A percentile compares a stretch with the other conserved stretches of the same genome.
These are phyloP conservation scores for Usnea hakonensis DNA, from an alignment of 495 filamentous ascomycete species.

Conservation along the genomic window DNA sequence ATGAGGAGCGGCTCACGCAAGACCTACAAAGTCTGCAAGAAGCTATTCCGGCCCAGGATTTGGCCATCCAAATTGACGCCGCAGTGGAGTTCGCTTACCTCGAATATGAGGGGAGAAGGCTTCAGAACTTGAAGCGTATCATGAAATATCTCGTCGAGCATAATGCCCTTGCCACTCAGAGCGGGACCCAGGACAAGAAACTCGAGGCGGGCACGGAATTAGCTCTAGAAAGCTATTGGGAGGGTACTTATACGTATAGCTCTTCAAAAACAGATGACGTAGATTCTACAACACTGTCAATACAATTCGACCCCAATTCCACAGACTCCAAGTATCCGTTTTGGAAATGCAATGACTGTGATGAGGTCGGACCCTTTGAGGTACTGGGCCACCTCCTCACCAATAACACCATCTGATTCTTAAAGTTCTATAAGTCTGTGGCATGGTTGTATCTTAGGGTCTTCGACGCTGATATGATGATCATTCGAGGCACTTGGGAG, in stretches of 20 bases:
- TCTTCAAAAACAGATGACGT: not conserved
- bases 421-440: not conserved
- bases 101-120: too few relatives aligned
- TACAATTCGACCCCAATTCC: not conserved
- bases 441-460: conserved; percentile 3
- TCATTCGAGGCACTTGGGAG: conserved; percentile 8
- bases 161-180: not conserved
- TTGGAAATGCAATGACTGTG: conserved; percentile 1
- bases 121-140: too few relatives aligned
- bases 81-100: too few relatives aligned
- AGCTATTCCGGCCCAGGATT: too few relatives aligned
- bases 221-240: conserved; percentile 6
- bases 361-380: not conserved
- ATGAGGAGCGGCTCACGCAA: too few relatives aligned
- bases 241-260: conserved; percentile 11
- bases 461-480: not conserved
- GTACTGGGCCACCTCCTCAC: conserved; percentile 3
- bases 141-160: not conserved
- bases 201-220: not conserved
- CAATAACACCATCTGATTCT: not conserved
- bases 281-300: not conserved
- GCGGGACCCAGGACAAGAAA: not conserved
- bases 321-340: not conserved
- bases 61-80: too few relatives aligned
- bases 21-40: too few relatives aligned